phyloP scores from a whole-genome alignment of 2,329 filamentous ascomycete species.

The Calonectria pauciramosa region DNA sequence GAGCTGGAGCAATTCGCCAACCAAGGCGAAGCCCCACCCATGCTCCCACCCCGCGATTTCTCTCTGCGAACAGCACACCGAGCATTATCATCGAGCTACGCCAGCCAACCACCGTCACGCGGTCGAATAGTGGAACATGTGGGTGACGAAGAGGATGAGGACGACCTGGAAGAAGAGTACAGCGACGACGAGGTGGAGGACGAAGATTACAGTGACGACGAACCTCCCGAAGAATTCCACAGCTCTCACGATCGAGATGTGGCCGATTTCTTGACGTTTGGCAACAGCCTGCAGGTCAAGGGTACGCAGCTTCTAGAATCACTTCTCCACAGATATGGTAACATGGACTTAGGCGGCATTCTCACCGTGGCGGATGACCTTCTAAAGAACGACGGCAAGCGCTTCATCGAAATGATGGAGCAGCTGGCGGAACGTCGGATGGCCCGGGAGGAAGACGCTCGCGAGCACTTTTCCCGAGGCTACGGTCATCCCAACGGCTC shows the following conservation, averaged over 20 bases:
- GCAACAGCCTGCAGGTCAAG: constrained; percentile 96
- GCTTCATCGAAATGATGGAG: constrained; percentile 99
- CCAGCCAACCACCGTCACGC: constrained; percentile 77
- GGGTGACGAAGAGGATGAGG: constrained; percentile 69
- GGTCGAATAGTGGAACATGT: constrained; percentile 80
- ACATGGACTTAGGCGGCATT: constrained; percentile 84
- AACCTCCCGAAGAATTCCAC: constrained; percentile 78
- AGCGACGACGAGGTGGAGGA: constrained; percentile 69
- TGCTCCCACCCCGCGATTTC: constrained; percentile 69
- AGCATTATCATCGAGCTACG: constrained; percentile 70
- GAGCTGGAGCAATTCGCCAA: constrained; percentile 98
- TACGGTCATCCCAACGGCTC: constrained; percentile 73
- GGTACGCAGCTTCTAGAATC: constrained; percentile 67
- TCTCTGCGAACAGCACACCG: constrained; percentile 68
- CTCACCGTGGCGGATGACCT: constrained; percentile 98
- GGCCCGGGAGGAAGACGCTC: constrained; percentile 93
- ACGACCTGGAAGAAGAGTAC: constrained; percentile 67
- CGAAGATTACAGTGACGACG: constrained; percentile 75
- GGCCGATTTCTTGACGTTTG: constrained; percentile 95
- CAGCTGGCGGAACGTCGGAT: constrained; percentile 97
- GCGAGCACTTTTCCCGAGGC: constrained; percentile 71
- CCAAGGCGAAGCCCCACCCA: constrained; percentile 76
- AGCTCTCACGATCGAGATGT: constrained; percentile 74
- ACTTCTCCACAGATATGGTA: constrained; percentile 60
- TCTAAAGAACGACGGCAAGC: constrained; percentile 98